Percentiles rank a stretch among this genome's conserved stretches.
These are phyloP conservation scores for Mercurialis annua DNA, from an alignment of 345 rosid genomes.

Conservation along the genomic window DNA sequence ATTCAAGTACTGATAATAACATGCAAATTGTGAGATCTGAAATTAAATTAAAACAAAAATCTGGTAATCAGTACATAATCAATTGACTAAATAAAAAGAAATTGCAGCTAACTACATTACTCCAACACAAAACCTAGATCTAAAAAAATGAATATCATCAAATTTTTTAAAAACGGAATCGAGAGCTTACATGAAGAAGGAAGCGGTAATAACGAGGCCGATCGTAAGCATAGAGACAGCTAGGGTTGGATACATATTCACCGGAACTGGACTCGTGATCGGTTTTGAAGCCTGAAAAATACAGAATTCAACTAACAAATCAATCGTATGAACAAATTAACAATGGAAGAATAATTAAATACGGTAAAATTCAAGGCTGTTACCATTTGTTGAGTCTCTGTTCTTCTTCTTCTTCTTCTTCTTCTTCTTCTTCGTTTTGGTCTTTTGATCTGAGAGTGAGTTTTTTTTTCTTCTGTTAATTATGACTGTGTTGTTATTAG, in stretches of 20 bases:
- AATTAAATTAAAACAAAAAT: too few species aligned
- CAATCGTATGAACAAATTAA: background rate
- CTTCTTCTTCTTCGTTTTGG: background rate
- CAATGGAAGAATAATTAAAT: background rate
- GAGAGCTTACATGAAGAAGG: slow-evolving; percentile 75
- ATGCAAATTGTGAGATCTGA: too few species aligned
- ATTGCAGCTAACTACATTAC: background rate
- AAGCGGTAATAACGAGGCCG: slow-evolving; percentile 72
- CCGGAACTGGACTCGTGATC: slow-evolving; percentile 76
- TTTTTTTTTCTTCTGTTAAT: too few species aligned
- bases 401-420: too few species aligned
- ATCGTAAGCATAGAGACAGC: slow-evolving; percentile 56
- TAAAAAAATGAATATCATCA: background rate
- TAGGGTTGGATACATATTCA: slow-evolving; percentile 57
- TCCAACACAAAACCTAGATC: background rate
- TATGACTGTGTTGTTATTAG: background rate
- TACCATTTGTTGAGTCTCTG: too few species aligned
- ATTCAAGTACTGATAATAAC: too few species aligned
- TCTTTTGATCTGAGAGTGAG: background rate
- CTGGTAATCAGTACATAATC: background rate
- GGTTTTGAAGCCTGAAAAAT: slow-evolving; percentile 57
- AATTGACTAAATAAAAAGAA: background rate
- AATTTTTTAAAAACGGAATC: slow-evolving; percentile 9
- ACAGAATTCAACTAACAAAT: background rate
- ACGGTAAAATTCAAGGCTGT: too few species aligned